Evolutionary conservation across 371 early-diverging fungal species (phyloP).

Genomic region (Circinella umbellata): DNA sequence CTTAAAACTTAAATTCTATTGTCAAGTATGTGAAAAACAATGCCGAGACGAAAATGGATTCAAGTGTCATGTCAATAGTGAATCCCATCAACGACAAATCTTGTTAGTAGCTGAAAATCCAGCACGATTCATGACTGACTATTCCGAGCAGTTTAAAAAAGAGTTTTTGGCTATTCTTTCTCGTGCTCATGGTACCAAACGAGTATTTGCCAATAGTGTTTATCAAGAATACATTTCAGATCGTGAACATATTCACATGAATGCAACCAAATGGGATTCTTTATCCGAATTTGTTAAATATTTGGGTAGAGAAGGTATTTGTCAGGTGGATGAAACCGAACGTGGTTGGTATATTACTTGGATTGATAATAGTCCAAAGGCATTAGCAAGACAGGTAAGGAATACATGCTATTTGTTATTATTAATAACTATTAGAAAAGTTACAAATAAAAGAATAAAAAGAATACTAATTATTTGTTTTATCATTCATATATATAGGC

Average conservation of each 20-base stretch:
- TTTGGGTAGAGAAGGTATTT: constrained; percentile 84
- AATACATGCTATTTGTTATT: not conserved
- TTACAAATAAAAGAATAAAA: too few species aligned
- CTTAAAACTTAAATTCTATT: constrained; percentile 91
- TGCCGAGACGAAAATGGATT: constrained; percentile 97
- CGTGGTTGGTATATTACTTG: constrained; percentile 91
- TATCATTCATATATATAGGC: constrained; percentile 47
- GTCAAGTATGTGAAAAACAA: constrained; percentile 94
- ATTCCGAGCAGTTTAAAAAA: constrained; percentile 74
- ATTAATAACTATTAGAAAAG: not conserved
- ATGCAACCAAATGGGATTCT: constrained; percentile 90
- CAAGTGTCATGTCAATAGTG: constrained; percentile 91
- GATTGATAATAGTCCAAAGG: constrained; percentile 92
- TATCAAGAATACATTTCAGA: constrained; percentile 96
- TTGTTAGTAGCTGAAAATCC: constrained; percentile 85
- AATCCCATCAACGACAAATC: constrained; percentile 95
- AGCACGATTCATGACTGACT: constrained; percentile 68
- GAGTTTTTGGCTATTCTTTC: constrained; percentile 78
- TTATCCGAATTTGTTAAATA: constrained; percentile 86
- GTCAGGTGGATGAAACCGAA: constrained; percentile 88
- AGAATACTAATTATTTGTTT: not conserved
- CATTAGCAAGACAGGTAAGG: constrained; percentile 71
- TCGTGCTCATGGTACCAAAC: constrained; percentile 81
- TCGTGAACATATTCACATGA: constrained; percentile 94
- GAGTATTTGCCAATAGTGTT: constrained; percentile 89